Base-by-base conservation (phyloP, 2,329 filamentous ascomycete species). In the Phaeosphaeria sp. region DNA sequence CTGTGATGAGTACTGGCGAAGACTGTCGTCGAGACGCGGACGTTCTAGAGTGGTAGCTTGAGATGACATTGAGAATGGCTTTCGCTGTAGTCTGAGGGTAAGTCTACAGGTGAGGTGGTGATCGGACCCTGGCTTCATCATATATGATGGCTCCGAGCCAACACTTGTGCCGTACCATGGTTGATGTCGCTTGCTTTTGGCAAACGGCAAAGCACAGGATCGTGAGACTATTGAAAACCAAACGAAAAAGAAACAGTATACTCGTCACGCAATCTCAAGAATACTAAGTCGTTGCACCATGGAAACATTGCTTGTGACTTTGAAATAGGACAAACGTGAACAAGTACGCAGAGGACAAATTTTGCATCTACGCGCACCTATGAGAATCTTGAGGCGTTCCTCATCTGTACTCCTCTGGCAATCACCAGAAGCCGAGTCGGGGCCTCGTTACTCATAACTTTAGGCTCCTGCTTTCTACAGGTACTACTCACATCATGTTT, bases 11-110 rank as follows among this genome's bases (percentile, higher is more conserved):
- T 43, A 59, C 2, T 43, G 30, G 21, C 43, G 27, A 6, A 55
- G 23, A n/a, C 25, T 18, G 15, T 25, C 42, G 4, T 50, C 42
- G 17, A 61, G 53, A 17, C 51, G 53, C 15, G 41, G 48, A 2
- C 41, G 55, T 17, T 18, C 17, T 18, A 30, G 18, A 22, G 49
- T 36, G 20, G 17, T 21, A 6, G 54, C 25, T 41, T 46, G 43
- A 33, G 30, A 46, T 22, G 43, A 15, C 50, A 47, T 47, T 30
- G 23, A 11, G 17, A n/a, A n/a, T 39, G 2, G 3, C n/a, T 39
- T 39, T n/a, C 15, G 7, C 3, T 17, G n/a, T 17, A 39, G 17
- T 39, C 13, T 15, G 15, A n/a, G 3, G n/a, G 36, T 3, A 39
- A 15, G 6, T n/a, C n/a, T 2, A 15, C 23, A 46, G 21, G 43